Evolutionary conservation across 495 filamentous ascomycete species (phyloP).

Genomic region (Aspergillus bertholletiae): DNA sequence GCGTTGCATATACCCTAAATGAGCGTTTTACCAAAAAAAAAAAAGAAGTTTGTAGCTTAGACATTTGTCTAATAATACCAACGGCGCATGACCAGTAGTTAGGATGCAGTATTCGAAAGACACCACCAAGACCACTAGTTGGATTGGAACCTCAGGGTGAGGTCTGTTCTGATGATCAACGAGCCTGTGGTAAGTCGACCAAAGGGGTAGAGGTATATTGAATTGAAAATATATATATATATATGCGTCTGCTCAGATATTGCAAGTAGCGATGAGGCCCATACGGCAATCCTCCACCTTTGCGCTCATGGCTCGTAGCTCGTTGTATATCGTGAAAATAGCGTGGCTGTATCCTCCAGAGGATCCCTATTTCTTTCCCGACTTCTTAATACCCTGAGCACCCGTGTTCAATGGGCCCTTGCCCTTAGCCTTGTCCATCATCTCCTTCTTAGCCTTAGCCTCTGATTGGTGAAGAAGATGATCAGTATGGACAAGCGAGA

Average conservation of each 20-base stretch:
- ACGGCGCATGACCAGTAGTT: background rate
- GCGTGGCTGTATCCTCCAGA: background rate
- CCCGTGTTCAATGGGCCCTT: slow-evolving; percentile 69
- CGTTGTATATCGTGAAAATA: slow-evolving; percentile 32
- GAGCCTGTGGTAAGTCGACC: background rate
- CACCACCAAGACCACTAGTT: background rate
- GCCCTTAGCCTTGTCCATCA: slow-evolving; percentile 60
- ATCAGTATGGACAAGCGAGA: background rate
- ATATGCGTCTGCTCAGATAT: slow-evolving; percentile 9
- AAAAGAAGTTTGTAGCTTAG: background rate
- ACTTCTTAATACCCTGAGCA: slow-evolving; percentile 84
- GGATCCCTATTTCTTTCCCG: slow-evolving; percentile 73
- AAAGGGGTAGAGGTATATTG: background rate
- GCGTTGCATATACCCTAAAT: slow-evolving; percentile 7
- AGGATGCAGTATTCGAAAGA: background rate
- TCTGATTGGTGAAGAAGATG: slow-evolving; percentile 40
- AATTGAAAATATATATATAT: background rate
- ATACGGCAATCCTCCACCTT: slow-evolving; percentile 9
- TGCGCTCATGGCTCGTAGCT: slow-evolving; percentile 25
- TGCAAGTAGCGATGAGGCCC: slow-evolving; percentile 13
- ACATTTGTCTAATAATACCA: background rate
- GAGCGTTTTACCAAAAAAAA: too few species aligned
- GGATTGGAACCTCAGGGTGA: background rate
- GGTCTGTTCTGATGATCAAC: too few species aligned
- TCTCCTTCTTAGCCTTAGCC: slow-evolving; percentile 72